These are phyloP conservation scores for Dendrobium officinale DNA, from an alignment of 106 monocot genomes.

Conservation along the genomic window DNA sequence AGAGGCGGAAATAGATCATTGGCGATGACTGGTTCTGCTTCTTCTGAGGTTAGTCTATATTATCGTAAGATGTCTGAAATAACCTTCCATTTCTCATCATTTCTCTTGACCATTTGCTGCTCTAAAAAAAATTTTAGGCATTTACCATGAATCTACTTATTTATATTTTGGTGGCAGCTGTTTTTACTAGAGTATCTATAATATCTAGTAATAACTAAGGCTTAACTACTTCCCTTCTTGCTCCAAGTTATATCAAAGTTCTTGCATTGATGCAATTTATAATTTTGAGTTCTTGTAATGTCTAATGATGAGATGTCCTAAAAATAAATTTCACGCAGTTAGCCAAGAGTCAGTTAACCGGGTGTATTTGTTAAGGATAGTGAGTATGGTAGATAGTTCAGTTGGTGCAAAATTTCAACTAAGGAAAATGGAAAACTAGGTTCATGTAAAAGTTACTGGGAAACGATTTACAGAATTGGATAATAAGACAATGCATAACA, in stretches of 20 bases:
- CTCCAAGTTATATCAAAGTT: not conserved
- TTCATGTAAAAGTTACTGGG: not conserved
- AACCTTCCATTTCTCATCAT: not conserved
- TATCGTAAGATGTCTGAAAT: not conserved
- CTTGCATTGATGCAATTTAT: not conserved
- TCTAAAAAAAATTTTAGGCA: not conserved
- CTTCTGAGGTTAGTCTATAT: not conserved
- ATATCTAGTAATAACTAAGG: not conserved
- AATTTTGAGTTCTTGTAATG: not conserved
- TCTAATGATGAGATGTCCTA: not conserved
- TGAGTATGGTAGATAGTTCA: no score
- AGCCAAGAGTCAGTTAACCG: not conserved
- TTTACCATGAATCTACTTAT: not conserved
- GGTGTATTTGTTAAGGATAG: not conserved
- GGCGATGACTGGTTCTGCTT: not conserved
- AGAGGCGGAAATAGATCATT: not conserved
- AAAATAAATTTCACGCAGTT: not conserved
- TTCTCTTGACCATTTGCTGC: not conserved
- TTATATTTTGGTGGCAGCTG: not conserved
- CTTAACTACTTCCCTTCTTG: not conserved
- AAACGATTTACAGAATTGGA: not conserved
- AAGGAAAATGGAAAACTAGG: not conserved
- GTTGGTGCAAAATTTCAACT: not conserved
- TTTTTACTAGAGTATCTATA: not conserved
- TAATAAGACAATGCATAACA: not conserved